Conservation (phyloP, 2,329 filamentous ascomycete genomes). For the Lasiodiplodia gonubiensis region DNA sequence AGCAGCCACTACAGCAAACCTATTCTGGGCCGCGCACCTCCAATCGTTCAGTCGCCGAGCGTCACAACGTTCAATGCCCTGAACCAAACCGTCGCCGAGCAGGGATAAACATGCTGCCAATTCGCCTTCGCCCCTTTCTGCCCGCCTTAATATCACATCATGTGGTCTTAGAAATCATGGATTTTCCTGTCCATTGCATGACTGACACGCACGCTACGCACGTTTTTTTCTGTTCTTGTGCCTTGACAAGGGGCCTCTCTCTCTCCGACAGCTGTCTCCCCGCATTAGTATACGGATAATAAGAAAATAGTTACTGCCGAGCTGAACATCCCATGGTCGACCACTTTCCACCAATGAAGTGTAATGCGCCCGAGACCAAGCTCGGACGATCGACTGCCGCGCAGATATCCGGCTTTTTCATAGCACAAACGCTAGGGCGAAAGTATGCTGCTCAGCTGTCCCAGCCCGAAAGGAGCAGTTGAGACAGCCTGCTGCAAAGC, state of each 20-base stretch:
- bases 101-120: not conserved
- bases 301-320: not conserved
- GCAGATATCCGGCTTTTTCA: not conserved
- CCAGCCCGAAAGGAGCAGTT: not conserved
- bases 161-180: not conserved
- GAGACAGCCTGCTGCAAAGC: conserved; percentile 18
- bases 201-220: not conserved
- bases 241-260: conserved; percentile 3
- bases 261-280: not conserved
- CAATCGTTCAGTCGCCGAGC: not conserved
- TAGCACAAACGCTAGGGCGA: not conserved
- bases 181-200: not conserved
- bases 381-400: conserved; percentile 5
- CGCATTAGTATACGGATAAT: not conserved
- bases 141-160: not conserved
- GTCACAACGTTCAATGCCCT: not conserved
- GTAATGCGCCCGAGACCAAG: conserved; percentile 1
- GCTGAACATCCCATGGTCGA: conserved; percentile 5
- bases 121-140: not conserved
- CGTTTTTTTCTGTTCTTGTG: not conserved
- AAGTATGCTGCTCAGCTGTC: not conserved
- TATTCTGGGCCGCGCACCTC: not conserved
- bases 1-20: no score
- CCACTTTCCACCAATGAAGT: not conserved
- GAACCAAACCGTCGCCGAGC: not conserved